These are phyloP conservation scores for Cystobasidiaceae sp. DNA, from an alignment of 1,284 basidiomycete species.

Conservation along the genomic window DNA sequence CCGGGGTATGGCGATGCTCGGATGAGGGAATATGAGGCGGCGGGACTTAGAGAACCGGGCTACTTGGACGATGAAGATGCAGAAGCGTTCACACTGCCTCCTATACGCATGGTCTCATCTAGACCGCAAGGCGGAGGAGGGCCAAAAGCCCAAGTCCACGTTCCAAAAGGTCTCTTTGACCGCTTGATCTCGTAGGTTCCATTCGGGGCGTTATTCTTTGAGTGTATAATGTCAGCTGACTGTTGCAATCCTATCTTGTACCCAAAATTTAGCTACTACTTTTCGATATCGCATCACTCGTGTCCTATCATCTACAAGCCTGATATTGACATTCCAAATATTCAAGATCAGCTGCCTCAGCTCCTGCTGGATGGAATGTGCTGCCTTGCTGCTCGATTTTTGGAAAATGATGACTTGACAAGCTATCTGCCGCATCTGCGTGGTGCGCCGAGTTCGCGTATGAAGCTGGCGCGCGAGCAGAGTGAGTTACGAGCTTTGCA, in stretches of 20 bases:
- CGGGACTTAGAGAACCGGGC: not conserved
- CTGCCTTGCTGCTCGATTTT: slow-evolving; percentile 25
- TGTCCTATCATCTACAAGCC: slow-evolving; percentile 30
- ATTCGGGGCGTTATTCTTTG: not conserved
- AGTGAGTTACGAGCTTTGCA: not conserved
- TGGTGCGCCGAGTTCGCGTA: not conserved
- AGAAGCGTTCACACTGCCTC: slow-evolving; percentile 21
- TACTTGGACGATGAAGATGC: slow-evolving; percentile 7
- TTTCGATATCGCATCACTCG: slow-evolving; percentile 28
- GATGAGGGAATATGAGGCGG: not conserved
- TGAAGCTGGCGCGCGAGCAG: slow-evolving; percentile 16
- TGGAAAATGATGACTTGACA: slow-evolving; percentile 27
- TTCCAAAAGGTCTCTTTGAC: slow-evolving; percentile 30
- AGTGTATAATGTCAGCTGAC: not conserved
- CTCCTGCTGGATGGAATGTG: slow-evolving; percentile 27
- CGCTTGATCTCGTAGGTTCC: slow-evolving; percentile 18
- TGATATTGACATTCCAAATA: slow-evolving; percentile 21
- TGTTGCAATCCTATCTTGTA: not conserved
- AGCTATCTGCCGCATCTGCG: slow-evolving; percentile 13
- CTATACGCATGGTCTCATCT: slow-evolving; percentile 9
- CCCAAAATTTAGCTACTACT: slow-evolving; percentile 23
- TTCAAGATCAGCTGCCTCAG: slow-evolving; percentile 24
- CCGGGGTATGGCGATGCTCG: slow-evolving; percentile 4
- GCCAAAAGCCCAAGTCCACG: slow-evolving; percentile 5
- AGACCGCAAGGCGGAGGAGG: not conserved